These are phyloP conservation scores for Coniochaeta pulveracea DNA, from an alignment of 2,329 filamentous ascomycete genomes.

Conservation along the genomic window DNA sequence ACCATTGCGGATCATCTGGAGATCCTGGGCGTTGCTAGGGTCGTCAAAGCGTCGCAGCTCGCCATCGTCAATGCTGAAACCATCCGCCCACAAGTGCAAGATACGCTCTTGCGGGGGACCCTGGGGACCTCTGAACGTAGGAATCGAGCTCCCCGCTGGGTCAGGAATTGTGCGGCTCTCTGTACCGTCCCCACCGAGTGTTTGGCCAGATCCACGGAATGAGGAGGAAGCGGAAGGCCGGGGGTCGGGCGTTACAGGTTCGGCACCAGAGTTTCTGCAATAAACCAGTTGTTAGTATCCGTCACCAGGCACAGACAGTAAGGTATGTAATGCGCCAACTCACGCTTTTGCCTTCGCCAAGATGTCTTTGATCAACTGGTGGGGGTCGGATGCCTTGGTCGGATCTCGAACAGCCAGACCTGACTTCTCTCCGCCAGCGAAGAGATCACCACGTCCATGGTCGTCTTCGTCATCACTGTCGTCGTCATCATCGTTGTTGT, in stretches of 20 bases:
- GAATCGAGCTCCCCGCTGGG: constrained; percentile 27
- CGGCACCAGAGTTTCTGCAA: constrained; percentile 27
- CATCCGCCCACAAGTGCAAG: constrained; percentile 73
- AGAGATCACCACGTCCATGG: constrained; percentile 56
- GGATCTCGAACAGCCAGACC: constrained; percentile 58
- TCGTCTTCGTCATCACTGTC: constrained; percentile 45
- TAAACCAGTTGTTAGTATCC: constrained; percentile 3
- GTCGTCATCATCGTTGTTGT: constrained; percentile 47
- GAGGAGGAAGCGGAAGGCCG: constrained; percentile 44
- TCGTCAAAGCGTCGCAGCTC: constrained; percentile 70
- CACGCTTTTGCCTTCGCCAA: constrained; percentile 53
- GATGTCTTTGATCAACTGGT: constrained; percentile 51
- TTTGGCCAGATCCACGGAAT: constrained; percentile 64
- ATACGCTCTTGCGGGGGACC: constrained; percentile 50
- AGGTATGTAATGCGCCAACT: constrained; percentile 9
- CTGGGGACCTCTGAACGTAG: constrained; percentile 19
- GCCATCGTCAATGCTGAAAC: constrained; percentile 78
- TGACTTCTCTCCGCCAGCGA: constrained; percentile 79
- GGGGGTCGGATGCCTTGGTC: constrained; percentile 32
- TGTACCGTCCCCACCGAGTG: constrained; percentile 66
- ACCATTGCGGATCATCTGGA: constrained; percentile 66
- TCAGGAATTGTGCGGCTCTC: constrained; percentile 60
- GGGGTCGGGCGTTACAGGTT: constrained; percentile 28
- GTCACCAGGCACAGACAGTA: too few species aligned
- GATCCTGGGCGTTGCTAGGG: constrained; percentile 58